Conservation (phyloP, 106 monocot species). For the Apostasia shenzhenica region DNA sequence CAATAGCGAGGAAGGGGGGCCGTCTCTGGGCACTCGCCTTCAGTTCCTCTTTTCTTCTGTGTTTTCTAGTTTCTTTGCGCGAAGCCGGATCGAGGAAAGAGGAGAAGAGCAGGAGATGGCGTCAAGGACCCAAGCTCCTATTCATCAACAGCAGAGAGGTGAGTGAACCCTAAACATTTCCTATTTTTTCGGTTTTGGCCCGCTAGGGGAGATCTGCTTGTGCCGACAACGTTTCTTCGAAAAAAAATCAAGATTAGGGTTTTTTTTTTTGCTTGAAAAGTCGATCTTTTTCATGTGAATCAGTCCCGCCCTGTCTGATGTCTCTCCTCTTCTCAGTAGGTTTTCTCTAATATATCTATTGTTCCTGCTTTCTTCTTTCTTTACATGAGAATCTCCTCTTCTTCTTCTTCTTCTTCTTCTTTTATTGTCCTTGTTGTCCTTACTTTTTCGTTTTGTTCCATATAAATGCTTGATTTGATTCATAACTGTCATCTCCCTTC, state of each 20-base stretch:
- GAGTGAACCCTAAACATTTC: not conserved
- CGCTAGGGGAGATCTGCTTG: not conserved
- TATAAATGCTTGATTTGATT: too few relatives aligned
- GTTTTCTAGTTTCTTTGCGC: constrained; percentile 6
- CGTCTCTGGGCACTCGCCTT: constrained; percentile 14
- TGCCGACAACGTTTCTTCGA: not conserved
- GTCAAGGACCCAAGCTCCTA: constrained; percentile 9
- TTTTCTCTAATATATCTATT: too few relatives aligned
- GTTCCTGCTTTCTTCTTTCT: too few relatives aligned
- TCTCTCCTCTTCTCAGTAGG: not conserved
- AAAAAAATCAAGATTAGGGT: not conserved
- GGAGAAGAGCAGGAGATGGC: constrained; percentile 13
- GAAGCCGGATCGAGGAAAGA: not conserved
- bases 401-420: too few relatives aligned
- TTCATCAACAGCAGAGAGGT: constrained; percentile 1
- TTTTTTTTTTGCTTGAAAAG: not conserved
- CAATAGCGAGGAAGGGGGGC: constrained; percentile 5
- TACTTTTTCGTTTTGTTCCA: too few relatives aligned
- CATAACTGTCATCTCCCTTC: not conserved
- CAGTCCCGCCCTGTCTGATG: too few relatives aligned
- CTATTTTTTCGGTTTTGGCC: not conserved
- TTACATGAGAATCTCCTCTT: too few relatives aligned
- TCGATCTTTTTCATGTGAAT: not conserved
- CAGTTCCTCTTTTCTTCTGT: constrained; percentile 17
- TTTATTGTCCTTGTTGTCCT: too few relatives aligned